A percentile compares a stretch with the other conserved stretches of the same genome.
Evolutionary conservation across 345 rosid genomes (phyloP).

Genomic region (Camelina hispida): DNA sequence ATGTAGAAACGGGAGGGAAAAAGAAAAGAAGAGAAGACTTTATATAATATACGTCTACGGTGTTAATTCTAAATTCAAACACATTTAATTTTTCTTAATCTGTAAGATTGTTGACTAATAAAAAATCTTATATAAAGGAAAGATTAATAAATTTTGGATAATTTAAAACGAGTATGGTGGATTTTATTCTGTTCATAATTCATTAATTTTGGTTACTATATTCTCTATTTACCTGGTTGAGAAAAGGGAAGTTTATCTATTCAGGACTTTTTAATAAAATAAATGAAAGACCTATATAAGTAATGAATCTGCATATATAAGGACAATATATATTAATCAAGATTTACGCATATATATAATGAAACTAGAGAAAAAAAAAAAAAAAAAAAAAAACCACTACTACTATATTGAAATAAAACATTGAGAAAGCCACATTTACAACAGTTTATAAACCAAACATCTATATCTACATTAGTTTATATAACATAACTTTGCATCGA

Average conservation of each 20-base stretch:
- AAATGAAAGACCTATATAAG: neutral
- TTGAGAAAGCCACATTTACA: slow-evolving; percentile 33
- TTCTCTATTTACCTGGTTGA: no score
- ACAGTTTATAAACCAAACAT: neutral
- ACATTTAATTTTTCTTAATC: neutral
- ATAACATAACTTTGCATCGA: neutral
- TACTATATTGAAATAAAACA: slow-evolving; percentile 18
- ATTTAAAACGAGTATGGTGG: neutral
- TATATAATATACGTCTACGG: neutral
- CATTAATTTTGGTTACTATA: no score
- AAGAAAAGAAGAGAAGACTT: slow-evolving; percentile 31
- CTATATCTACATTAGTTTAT: slow-evolving; percentile 23
- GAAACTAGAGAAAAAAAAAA: neutral
- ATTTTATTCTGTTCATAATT: neutral
- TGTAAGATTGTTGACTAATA: slow-evolving; percentile 3
- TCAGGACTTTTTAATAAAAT: neutral
- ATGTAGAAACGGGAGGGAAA: slow-evolving; percentile 44
- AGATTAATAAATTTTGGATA: neutral
- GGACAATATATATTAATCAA: neutral
- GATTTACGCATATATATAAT: neutral
- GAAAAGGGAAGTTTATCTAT: slow-evolving; percentile 2
- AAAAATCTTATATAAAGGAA: neutral
- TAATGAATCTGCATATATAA: neutral
- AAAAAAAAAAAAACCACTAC: neutral
- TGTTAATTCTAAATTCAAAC: slow-evolving; percentile 17